A percentile compares a stretch with the other conserved stretches of the same genome.
Conservation (phyloP, 495 filamentous ascomycete species). For the Astrothelium subdiscretum region DNA sequence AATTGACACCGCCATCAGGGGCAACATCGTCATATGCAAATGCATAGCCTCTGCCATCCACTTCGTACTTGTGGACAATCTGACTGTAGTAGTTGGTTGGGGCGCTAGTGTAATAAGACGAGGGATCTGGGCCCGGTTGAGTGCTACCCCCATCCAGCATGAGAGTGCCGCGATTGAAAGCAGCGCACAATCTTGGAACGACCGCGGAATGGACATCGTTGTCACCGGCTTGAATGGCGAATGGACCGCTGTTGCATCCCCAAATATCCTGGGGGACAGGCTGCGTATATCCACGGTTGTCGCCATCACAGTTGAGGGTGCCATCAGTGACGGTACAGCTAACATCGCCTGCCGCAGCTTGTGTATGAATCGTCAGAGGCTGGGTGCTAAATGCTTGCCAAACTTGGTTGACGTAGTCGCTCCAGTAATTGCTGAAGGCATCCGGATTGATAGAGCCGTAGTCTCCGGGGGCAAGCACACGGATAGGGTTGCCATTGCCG, state of each 20-base stretch:
- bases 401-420: constrained; percentile 31
- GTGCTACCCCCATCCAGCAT: constrained; percentile 30
- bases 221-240: constrained; percentile 26
- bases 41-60: constrained; percentile 34
- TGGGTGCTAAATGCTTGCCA: constrained; percentile 29
- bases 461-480: constrained; percentile 30
- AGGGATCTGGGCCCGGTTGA: constrained; percentile 25
- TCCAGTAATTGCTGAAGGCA: constrained; percentile 28
- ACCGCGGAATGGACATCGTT: constrained; percentile 34
- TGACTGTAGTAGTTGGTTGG: constrained; percentile 34
- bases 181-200: constrained; percentile 39
- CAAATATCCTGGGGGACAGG: constrained; percentile 33
- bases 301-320: constrained; percentile 26
- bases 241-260: constrained; percentile 39
- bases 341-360: constrained; percentile 28
- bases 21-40: constrained; percentile 42
- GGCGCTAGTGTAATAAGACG: constrained; percentile 23
- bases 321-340: constrained; percentile 27
- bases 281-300: constrained; percentile 32
- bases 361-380: constrained; percentile 31
- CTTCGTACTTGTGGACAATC: constrained; percentile 34
- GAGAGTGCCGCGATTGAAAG: constrained; percentile 34
- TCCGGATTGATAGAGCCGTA: constrained; percentile 21
- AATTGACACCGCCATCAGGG: constrained; percentile 19
- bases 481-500: constrained; percentile 25